Conservation (phyloP, 345 rosid species). For the Salix suchowensis region DNA sequence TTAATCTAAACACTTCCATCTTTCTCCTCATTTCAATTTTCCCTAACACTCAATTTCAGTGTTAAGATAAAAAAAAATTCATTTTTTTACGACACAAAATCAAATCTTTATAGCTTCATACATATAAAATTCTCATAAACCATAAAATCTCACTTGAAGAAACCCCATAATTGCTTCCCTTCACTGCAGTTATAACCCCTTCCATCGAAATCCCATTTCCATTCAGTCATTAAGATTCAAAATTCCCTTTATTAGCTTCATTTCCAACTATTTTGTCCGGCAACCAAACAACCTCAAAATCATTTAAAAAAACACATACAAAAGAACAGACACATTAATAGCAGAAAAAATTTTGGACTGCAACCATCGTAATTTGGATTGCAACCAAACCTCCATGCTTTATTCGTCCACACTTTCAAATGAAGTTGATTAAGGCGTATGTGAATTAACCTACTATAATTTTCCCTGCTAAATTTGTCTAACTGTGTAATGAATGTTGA, state of each 20-base stretch:
- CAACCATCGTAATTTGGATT: too few relatives aligned
- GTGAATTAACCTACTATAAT: too few relatives aligned
- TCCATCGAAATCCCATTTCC: neutral
- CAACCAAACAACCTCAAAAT: slow-evolving; percentile 5
- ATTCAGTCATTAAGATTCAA: neutral
- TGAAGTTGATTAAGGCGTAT: too few relatives aligned
- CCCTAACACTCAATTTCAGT: neutral
- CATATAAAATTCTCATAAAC: neutral
- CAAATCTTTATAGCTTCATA: neutral
- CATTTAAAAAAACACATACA: too few relatives aligned
- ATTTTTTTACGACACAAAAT: neutral
- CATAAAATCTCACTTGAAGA: neutral
- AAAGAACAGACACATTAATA: neutral
- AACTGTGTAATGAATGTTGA: too few relatives aligned
- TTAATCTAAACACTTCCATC: neutral
- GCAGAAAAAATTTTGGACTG: too few relatives aligned
- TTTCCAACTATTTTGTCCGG: neutral
- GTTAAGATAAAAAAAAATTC: neutral
- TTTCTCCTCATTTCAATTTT: neutral
- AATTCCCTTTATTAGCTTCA: neutral
- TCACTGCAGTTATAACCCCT: neutral
- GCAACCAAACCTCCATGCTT: too few relatives aligned
- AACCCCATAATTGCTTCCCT: neutral
- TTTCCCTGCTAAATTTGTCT: too few relatives aligned
- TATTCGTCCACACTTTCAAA: too few relatives aligned